phyloP scores from a whole-genome alignment of 768 basidiomycete species.

The Mycena vitilis region DNA sequence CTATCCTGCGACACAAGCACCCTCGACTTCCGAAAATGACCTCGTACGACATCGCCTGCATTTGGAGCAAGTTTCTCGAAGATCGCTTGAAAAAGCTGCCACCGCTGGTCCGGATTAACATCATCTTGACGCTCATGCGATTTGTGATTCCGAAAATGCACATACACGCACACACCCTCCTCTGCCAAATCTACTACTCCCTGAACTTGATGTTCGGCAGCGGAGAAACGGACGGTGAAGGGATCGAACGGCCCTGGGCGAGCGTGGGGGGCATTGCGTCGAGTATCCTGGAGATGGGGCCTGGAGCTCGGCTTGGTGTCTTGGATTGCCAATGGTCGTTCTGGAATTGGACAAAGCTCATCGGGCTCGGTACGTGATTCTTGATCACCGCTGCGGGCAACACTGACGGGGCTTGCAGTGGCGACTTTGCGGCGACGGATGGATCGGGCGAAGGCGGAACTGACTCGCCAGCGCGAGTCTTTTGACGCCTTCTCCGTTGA shows the following conservation, averaged over 20 bases:
- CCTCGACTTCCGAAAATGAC: not conserved
- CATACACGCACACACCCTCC: not conserved
- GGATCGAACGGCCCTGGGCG: not conserved
- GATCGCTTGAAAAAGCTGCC: not conserved
- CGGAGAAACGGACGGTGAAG: not conserved
- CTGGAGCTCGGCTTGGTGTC: conserved; percentile 36
- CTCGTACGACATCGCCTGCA: too few relatives aligned
- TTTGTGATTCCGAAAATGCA: too few relatives aligned
- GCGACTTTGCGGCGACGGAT: not conserved
- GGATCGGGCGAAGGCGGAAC: too few relatives aligned
- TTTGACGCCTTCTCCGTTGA: too few relatives aligned
- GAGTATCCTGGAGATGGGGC: conserved; percentile 46
- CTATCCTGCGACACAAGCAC: not conserved
- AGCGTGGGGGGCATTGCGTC: conserved; percentile 35
- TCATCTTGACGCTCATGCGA: not conserved
- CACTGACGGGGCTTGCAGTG: not conserved
- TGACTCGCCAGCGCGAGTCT: too few relatives aligned
- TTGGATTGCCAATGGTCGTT: conserved; percentile 40
- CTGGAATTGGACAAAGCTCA: conserved; percentile 32
- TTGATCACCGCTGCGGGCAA: not conserved
- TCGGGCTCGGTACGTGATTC: not conserved
- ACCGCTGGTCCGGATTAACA: not conserved
- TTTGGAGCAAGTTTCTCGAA: not conserved
- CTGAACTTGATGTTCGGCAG: not conserved
- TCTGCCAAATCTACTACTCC: not conserved